These are phyloP conservation scores for Trichosporon faecale DNA, from an alignment of 1,284 basidiomycete species.

Conservation along the genomic window DNA sequence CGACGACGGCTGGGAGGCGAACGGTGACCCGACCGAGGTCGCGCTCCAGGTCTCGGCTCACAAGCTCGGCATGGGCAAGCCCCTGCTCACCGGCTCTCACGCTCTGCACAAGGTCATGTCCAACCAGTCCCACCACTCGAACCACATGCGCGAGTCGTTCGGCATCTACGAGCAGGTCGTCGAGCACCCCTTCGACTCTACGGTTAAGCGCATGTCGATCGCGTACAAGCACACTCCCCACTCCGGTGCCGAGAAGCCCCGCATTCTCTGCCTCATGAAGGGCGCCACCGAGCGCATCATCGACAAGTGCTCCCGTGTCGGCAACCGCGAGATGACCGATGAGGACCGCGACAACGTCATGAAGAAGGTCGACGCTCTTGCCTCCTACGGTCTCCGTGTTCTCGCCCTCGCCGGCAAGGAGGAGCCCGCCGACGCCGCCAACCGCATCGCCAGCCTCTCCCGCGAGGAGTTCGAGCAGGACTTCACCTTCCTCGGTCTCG, in stretches of 20 bases:
- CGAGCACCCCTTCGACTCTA: slow-evolving; percentile 63
- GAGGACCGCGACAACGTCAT: slow-evolving; percentile 53
- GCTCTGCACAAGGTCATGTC: slow-evolving; percentile 13
- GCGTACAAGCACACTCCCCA: slow-evolving; percentile 49
- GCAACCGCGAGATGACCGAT: slow-evolving; percentile 35
- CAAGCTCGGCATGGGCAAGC: slow-evolving; percentile 54
- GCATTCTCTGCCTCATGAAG: slow-evolving; percentile 55
- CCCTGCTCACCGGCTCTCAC: slow-evolving; percentile 46
- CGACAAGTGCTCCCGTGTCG: slow-evolving; percentile 55
- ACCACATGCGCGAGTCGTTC: slow-evolving; percentile 14
- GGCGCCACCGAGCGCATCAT: slow-evolving; percentile 65
- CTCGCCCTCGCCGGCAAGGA: slow-evolving; percentile 53
- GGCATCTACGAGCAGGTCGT: slow-evolving; percentile 44
- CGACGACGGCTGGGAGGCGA: slow-evolving; percentile 61
- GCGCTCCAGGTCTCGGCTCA: slow-evolving; percentile 65
- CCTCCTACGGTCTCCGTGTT: slow-evolving; percentile 60
- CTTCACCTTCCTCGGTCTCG: slow-evolving; percentile 63
- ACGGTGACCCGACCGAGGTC: slow-evolving; percentile 67
- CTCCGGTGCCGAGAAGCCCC: slow-evolving; percentile 6
- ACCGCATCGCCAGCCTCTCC: slow-evolving; percentile 41
- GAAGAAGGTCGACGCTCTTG: slow-evolving; percentile 57
- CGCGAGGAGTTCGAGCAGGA: slow-evolving; percentile 61
- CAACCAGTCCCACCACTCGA: slow-evolving; percentile 22
- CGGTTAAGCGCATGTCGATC: slow-evolving; percentile 63
- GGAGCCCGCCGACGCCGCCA: slow-evolving; percentile 50